Percentiles rank a stretch among this genome's conserved stretches.
These are phyloP conservation scores for Trichosporon sp. DNA, from an alignment of 1,284 basidiomycete species.

Conservation along the genomic window DNA sequence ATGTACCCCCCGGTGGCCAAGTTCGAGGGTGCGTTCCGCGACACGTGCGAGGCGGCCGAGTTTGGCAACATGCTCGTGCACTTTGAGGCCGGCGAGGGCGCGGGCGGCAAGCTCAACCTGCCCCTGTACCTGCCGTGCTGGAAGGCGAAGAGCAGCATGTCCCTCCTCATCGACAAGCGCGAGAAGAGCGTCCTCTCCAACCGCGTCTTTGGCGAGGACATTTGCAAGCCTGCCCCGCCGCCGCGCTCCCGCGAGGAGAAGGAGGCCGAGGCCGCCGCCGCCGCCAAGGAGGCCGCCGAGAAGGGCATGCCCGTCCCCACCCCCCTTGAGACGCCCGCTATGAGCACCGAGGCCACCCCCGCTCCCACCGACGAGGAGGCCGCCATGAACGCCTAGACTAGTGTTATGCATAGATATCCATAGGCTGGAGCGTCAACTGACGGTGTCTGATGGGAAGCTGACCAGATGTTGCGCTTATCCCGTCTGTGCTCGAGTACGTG, in stretches of 20 bases:
- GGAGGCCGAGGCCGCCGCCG: constrained; percentile 21
- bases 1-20: constrained; percentile 74
- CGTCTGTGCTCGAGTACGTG: background rate
- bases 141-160: constrained; percentile 82
- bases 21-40: constrained; percentile 65
- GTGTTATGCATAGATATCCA: constrained; percentile 22
- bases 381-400: constrained; percentile 32
- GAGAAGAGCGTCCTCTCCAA: constrained; percentile 67
- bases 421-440: background rate
- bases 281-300: constrained; percentile 7
- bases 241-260: constrained; percentile 21
- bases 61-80: constrained; percentile 73
- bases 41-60: constrained; percentile 36
- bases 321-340: constrained; percentile 5
- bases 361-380: constrained; percentile 38
- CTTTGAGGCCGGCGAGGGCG: constrained; percentile 63
- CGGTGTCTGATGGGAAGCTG: too few relatives aligned
- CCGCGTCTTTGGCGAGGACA: constrained; percentile 52
- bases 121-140: constrained; percentile 83
- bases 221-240: constrained; percentile 44
- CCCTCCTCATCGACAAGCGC: constrained; percentile 90
- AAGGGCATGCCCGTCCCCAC: constrained; percentile 15
- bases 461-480: too few relatives aligned
- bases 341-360: constrained; percentile 22
- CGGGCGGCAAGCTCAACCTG: constrained; percentile 65